phyloP scores from a whole-genome alignment of 2,329 filamentous ascomycete species.

The Diplodia mutila region DNA sequence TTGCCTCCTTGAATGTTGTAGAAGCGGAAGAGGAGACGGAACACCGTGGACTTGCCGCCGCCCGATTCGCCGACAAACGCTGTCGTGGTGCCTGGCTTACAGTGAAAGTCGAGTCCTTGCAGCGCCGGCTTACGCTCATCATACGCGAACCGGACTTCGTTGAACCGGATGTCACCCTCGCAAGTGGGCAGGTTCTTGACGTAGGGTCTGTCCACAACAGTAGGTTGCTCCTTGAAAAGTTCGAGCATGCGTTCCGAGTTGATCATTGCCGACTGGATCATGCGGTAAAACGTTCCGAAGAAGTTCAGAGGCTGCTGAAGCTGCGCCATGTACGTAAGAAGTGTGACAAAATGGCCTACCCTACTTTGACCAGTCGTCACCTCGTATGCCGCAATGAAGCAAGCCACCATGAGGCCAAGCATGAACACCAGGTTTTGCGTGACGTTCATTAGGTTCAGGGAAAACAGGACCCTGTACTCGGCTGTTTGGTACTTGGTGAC shows the following conservation, averaged over 20 bases:
- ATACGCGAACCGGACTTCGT: slow-evolving; percentile 89
- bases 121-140: slow-evolving; percentile 84
- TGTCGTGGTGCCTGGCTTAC: slow-evolving; percentile 86
- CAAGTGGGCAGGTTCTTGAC: slow-evolving; percentile 69
- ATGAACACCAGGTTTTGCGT: slow-evolving; percentile 68
- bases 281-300: slow-evolving; percentile 92
- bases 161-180: slow-evolving; percentile 81
- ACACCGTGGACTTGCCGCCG: slow-evolving; percentile 95
- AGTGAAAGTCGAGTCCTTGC: slow-evolving; percentile 81
- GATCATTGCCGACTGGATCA: slow-evolving; percentile 95
- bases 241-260: slow-evolving; percentile 94
- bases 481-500: slow-evolving; percentile 61
- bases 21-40: slow-evolving; percentile 93
- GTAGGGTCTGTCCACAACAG: slow-evolving; percentile 76
- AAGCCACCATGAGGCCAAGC: slow-evolving; percentile 67
- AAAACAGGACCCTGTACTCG: slow-evolving; percentile 61
- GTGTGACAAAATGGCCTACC: slow-evolving; percentile 70
- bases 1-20: slow-evolving; percentile 82
- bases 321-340: slow-evolving; percentile 75
- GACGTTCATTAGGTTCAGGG: slow-evolving; percentile 63
- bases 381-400: slow-evolving; percentile 71
- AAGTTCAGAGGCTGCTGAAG: slow-evolving; percentile 72
- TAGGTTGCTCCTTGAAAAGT: slow-evolving; percentile 93
- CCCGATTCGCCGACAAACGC: slow-evolving; percentile 96
- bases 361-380: slow-evolving; percentile 64